Evolutionary conservation across 1,139 yeast species (phyloP), one percentile per base, ranked within the genome.

Genomic region (Blastobotrys ciferrii): DNA sequence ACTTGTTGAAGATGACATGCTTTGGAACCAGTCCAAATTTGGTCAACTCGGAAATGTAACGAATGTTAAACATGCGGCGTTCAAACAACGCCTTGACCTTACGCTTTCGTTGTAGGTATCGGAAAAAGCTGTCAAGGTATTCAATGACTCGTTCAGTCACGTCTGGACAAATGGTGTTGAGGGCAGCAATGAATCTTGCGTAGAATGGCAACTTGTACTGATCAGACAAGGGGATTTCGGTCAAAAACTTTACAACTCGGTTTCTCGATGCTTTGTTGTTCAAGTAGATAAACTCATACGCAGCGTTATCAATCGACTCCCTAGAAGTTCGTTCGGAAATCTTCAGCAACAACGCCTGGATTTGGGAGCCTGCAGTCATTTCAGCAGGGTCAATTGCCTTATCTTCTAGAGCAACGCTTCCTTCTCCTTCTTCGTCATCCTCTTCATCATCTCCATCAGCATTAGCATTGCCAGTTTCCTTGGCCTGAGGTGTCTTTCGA

Each of bases 21-120:
- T 73, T 71, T 0, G 95, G 94, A n/a, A 89, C 73, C 56, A 88
- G 65, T 55, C 78, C 81, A 64, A 89, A 91, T 62, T 87, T 87
- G 42, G 84, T 78, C 69, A 89, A 70, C 60, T 91, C 97, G 45
- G 82, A 72, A 55, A 87, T 82, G 43, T 84, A 84, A 32, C 76
- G 72, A 35, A 86, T 76, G 55, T 77, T 81, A 30, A 70, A 69
- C 48, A 75, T 75, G 25, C 81, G 73, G 53, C 65, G 48, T 9
- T 57, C 44, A 35, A 57, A 53, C 39, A 65, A 48, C 15, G 51
- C 53, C 17, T 45, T 43, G 12, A 54, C 49, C 42, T 52, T 54
- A 7, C 57, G 51, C 50, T 58, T 55, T 33, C 51, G 42, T 32
- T 62, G 60, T 4, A 64, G 53, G 43, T 57, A 61, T 2, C 50